Percentiles rank a stretch among this genome's conserved stretches.
phyloP scores from a whole-genome alignment of 495 filamentous ascomycete genomes.

The Chaetomidium leptoderma region DNA sequence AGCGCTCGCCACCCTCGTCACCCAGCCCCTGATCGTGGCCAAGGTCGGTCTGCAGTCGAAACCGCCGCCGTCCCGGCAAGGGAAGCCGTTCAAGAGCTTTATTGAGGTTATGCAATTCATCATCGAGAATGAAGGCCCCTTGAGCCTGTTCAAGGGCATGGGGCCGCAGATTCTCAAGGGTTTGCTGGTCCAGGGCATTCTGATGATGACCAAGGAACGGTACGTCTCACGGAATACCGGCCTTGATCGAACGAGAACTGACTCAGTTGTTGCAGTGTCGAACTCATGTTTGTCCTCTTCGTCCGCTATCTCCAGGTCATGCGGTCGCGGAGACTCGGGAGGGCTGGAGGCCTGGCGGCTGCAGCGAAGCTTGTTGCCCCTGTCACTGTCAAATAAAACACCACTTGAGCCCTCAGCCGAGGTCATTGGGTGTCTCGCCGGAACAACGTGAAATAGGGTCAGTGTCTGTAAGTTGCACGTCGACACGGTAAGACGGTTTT shows the following conservation, averaged over 20 bases:
- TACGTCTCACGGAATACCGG: constrained; percentile 41
- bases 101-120: constrained; percentile 93
- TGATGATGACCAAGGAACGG: constrained; percentile 99
- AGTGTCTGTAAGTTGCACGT: constrained; percentile 1
- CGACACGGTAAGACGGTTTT: neutral
- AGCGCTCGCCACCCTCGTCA: constrained; percentile 82
- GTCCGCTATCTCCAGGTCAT: constrained; percentile 75
- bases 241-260: constrained; percentile 16
- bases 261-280: constrained; percentile 58
- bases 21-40: constrained; percentile 94
- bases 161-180: constrained; percentile 92
- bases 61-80: constrained; percentile 75
- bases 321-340: constrained; percentile 64
- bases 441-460: neutral
- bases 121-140: constrained; percentile 74
- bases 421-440: neutral
- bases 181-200: constrained; percentile 83
- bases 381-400: constrained; percentile 41
- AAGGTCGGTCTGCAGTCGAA: constrained; percentile 95
- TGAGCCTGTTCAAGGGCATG: constrained; percentile 93
- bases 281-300: constrained; percentile 81
- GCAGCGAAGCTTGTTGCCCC: constrained; percentile 47
- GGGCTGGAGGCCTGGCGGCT: constrained; percentile 56
- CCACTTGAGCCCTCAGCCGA: neutral
- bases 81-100: constrained; percentile 93